Percentiles rank a stretch among this genome's conserved stretches.
phyloP scores from a whole-genome alignment of 2,329 filamentous ascomycete genomes.

The Colletotrichum cordylinicola region DNA sequence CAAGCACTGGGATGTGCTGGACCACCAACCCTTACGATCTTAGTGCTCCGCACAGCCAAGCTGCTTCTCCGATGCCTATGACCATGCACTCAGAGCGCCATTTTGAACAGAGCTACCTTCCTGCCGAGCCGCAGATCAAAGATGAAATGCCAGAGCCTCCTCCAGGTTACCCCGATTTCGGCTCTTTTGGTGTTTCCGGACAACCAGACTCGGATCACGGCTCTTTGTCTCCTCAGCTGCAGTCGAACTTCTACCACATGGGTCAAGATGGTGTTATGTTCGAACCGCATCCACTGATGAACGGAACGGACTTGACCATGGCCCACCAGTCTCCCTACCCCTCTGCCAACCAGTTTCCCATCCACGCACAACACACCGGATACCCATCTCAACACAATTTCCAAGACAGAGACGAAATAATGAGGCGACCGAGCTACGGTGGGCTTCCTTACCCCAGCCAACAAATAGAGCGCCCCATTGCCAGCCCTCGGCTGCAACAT shows the following conservation, averaged over 20 bases:
- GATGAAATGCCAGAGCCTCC: slow-evolving; percentile 41
- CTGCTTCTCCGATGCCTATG: slow-evolving; percentile 51
- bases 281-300: background rate
- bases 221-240: slow-evolving; percentile 4
- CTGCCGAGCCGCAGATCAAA: slow-evolving; percentile 35
- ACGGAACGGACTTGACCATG: slow-evolving; percentile 4
- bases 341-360: background rate
- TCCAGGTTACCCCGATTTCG: slow-evolving; percentile 36
- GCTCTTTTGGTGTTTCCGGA: slow-evolving; percentile 38
- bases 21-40: slow-evolving; percentile 44
- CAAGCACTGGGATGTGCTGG: slow-evolving; percentile 53
- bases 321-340: background rate
- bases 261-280: background rate
- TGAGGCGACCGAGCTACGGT: background rate
- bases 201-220: slow-evolving; percentile 5
- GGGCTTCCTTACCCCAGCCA: slow-evolving; percentile 5
- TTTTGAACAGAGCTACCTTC: slow-evolving; percentile 43
- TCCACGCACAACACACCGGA: background rate
- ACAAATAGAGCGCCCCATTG: background rate
- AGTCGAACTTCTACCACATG: background rate
- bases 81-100: slow-evolving; percentile 41
- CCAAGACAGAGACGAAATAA: background rate
- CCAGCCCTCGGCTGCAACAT: background rate
- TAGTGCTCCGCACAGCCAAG: slow-evolving; percentile 44
- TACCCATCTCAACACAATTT: background rate